These are phyloP conservation scores for Scytalidium lignicola DNA, from an alignment of 2,329 filamentous ascomycete genomes.

Conservation along the genomic window DNA sequence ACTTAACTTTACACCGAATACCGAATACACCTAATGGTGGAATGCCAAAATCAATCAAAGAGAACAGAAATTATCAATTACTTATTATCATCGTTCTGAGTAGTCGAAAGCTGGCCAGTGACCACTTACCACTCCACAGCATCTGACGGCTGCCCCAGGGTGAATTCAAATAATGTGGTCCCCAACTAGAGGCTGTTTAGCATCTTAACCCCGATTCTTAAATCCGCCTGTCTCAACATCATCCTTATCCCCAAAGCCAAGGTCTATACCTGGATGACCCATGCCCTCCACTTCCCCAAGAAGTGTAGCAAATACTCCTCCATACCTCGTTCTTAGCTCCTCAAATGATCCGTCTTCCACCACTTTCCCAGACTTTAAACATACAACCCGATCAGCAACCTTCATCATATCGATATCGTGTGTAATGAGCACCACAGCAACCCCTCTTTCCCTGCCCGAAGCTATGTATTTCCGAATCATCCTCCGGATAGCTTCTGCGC, in stretches of 20 bases:
- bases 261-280: slow-evolving; percentile 10
- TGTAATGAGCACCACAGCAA: slow-evolving; percentile 77
- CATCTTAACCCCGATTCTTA: no score
- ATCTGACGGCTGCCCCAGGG: no score
- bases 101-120: no score
- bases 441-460: slow-evolving; percentile 27
- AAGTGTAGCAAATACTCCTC: slow-evolving; percentile 17
- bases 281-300: slow-evolving; percentile 8
- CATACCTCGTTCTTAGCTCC: slow-evolving; percentile 39
- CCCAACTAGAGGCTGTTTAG: no score
- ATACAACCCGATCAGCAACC: slow-evolving; percentile 66
- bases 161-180: no score
- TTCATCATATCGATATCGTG: slow-evolving; percentile 85
- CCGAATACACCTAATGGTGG: no score
- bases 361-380: slow-evolving; percentile 64
- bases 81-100: no score
- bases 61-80: no score
- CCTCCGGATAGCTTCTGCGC: slow-evolving; percentile 56
- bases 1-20: no score
- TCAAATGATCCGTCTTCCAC: slow-evolving; percentile 64
- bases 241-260: slow-evolving; percentile 23
- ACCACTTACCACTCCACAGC: no score
- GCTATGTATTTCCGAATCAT: slow-evolving; percentile 53
- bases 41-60: no score
- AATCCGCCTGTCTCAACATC: no score